Evolutionary conservation across 306 rosid species (phyloP), one percentile per base, ranked within the genome.

Genomic region (Echinosophora koreensis): DNA sequence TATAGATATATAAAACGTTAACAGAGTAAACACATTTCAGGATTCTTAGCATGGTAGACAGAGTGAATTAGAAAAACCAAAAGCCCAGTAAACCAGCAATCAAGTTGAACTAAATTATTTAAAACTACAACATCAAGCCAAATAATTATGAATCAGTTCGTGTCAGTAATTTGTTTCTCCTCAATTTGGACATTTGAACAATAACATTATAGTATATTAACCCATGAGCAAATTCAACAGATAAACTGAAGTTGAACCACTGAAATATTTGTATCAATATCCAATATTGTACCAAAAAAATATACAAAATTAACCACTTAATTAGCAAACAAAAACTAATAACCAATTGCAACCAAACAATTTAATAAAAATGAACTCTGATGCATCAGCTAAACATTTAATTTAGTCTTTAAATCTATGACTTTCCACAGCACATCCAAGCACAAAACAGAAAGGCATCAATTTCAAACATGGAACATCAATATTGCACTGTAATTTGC

Each of bases 101-200:
- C 41, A 41, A 14, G 3, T 14, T 50, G 6, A 50, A 5, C 1
- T 14, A 50, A 50, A 51, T 51, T 51, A 15, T 51, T n/a, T 51
- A 51, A 15, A 51, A 15, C 17, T 51, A 51, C 22, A 15, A 15
- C 0, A 15, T 51, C 27, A 15, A 51, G 18, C 22, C 57, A 51
- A 5, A 51, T 6, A 51, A 50, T 14, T n/a, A 2, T n/a, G 8
- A 62, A 49, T 11, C 10, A 50, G 42, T 76, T 61, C 11, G 51
- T 47, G 22, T 8, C 34, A 2, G 15, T 37, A 38, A 38, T 65
- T 50, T 37, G 12, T 52, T 54, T 74, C 14, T 41, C 46, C 46
- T 76, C 18, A 42, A 41, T 66, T 66, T 30, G 50, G 57, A 41
- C 9, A 32, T 39, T n/a, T 66, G 55, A 66, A 42, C 15, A 27